phyloP scores from a whole-genome alignment of 2,329 filamentous ascomycete species.

The Malbranchea zuffiana region DNA sequence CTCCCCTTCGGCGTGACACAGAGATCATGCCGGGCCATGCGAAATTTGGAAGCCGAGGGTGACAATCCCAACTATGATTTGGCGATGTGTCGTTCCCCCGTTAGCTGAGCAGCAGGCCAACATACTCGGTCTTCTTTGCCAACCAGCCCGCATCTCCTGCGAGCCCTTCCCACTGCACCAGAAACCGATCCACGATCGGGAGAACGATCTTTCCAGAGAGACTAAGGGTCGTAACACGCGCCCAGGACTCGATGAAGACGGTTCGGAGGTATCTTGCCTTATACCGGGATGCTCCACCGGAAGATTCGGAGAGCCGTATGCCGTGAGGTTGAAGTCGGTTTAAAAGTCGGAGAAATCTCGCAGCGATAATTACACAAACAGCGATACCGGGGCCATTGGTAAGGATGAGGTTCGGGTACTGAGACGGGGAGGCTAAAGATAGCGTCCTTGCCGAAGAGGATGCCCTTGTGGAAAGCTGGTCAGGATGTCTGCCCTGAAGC shows the following conservation, averaged over 20 bases:
- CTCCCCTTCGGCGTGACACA: too few relatives aligned
- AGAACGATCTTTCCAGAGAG: constrained; percentile 70
- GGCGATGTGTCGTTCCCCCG: not conserved
- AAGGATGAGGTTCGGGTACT: constrained; percentile 62
- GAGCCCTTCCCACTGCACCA: constrained; percentile 69
- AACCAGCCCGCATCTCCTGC: constrained; percentile 37
- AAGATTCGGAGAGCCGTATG: constrained; percentile 9
- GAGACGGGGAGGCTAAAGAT: constrained; percentile 14
- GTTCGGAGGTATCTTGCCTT: constrained; percentile 47
- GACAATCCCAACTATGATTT: too few relatives aligned
- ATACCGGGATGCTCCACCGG: not conserved
- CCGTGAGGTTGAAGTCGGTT: constrained; percentile 19
- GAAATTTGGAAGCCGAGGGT: too few relatives aligned
- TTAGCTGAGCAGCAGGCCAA: constrained; percentile 29
- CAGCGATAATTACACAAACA: constrained; percentile 59
- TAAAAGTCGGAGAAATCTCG: constrained; percentile 46
- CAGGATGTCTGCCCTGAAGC: constrained; percentile 35
- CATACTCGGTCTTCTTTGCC: constrained; percentile 29
- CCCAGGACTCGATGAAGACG: constrained; percentile 88
- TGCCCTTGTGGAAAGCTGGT: constrained; percentile 20
- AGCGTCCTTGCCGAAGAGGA: constrained; percentile 18
- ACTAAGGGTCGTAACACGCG: constrained; percentile 70
- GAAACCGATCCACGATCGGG: constrained; percentile 60
- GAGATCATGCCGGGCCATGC: too few relatives aligned
- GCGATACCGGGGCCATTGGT: constrained; percentile 85